phyloP scores from a whole-genome alignment of 2,329 filamentous ascomycete genomes.

The Parastagonospora avenae region DNA sequence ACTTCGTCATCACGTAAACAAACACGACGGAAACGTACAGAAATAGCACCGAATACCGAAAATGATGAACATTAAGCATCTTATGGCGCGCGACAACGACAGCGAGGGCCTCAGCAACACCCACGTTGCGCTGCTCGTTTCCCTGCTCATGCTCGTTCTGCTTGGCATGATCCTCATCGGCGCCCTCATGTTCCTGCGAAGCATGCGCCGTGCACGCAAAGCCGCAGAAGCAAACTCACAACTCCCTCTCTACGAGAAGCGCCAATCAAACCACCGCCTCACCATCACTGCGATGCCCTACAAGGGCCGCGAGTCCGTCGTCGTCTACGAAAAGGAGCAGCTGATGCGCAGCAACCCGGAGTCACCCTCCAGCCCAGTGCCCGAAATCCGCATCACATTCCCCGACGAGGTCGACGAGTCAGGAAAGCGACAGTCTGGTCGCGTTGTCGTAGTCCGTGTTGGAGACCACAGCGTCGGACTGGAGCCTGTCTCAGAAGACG shows the following conservation, averaged over 20 bases:
- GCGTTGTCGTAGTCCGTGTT: slow-evolving; percentile 89
- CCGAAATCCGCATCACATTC: slow-evolving; percentile 98
- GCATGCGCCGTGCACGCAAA: slow-evolving; percentile 58
- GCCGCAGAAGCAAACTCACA: slow-evolving; percentile 53
- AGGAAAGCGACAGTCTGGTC: slow-evolving; percentile 80
- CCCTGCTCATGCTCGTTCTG: slow-evolving; percentile 77
- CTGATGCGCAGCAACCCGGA: slow-evolving; percentile 77
- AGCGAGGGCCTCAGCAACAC: slow-evolving; percentile 60
- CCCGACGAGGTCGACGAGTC: slow-evolving; percentile 88
- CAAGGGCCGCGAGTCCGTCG: slow-evolving; percentile 68
- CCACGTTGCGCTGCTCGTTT: slow-evolving; percentile 78
- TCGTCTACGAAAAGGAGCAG: slow-evolving; percentile 79
- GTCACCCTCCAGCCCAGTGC: slow-evolving; percentile 78
- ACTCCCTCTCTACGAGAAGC: slow-evolving; percentile 72
- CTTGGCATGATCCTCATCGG: slow-evolving; percentile 71
- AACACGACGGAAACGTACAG: slow-evolving; percentile 9
- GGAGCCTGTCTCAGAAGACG: slow-evolving; percentile 74
- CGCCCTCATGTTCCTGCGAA: slow-evolving; percentile 74
- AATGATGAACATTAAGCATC: slow-evolving; percentile 55
- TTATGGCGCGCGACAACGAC: slow-evolving; percentile 56
- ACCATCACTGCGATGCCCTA: slow-evolving; percentile 55
- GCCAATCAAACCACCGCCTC: slow-evolving; percentile 59
- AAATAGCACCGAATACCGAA: slow-evolving; percentile 4
- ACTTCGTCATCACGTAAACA: neutral
- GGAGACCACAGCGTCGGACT: slow-evolving; percentile 88